Base-by-base conservation (phyloP, 768 basidiomycete genomes). In the Mycena leptocephala region DNA sequence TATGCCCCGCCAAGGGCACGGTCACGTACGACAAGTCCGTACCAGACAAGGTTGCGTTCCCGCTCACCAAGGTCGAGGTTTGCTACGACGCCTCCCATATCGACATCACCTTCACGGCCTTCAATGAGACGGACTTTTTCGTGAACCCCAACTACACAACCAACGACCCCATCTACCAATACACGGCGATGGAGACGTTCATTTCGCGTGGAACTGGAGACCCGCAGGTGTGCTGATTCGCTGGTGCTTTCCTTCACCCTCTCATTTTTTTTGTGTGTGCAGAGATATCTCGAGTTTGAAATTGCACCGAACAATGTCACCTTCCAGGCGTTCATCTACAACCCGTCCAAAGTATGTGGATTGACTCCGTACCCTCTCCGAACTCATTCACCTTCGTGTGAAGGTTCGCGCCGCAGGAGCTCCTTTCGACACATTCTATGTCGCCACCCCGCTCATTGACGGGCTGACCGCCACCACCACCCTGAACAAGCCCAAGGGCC, bases 181-280 rank as follows among this genome's bases (percentile, higher is more conserved):
- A 73, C 53, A 76, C 76, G 7, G 76, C 72, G 5, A 77, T 77
- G 76, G 76, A 77, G 55, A 77, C 76, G 53, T 77, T 77, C 62
- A 77, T 77, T 35, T 11, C 66, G 32, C 65, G 66, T 33, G 71
- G 61, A 7, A 77, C 71, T 1, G 35, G 13, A 26, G 67, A 69
- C 33, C 76, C 76, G 2, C 46, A 72, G n/a, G n/a, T n/a, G n/a
- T n/a, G n/a, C n/a, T n/a, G n/a, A n/a, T n/a, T n/a, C n/a, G n/a
- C n/a, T n/a, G n/a, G n/a, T n/a, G n/a, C n/a, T n/a, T n/a, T n/a
- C n/a, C n/a, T n/a, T n/a, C n/a, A n/a, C n/a, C n/a, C n/a, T n/a
- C n/a, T n/a, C n/a, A n/a, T n/a, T n/a, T n/a, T n/a, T n/a, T n/a
- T n/a, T n/a, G n/a, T n/a, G n/a, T n/a, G n/a, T n/a, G n/a, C n/a